Base-by-base conservation (phyloP, 2,329 filamentous ascomycete genomes). In the Sarocladium kiliense region DNA sequence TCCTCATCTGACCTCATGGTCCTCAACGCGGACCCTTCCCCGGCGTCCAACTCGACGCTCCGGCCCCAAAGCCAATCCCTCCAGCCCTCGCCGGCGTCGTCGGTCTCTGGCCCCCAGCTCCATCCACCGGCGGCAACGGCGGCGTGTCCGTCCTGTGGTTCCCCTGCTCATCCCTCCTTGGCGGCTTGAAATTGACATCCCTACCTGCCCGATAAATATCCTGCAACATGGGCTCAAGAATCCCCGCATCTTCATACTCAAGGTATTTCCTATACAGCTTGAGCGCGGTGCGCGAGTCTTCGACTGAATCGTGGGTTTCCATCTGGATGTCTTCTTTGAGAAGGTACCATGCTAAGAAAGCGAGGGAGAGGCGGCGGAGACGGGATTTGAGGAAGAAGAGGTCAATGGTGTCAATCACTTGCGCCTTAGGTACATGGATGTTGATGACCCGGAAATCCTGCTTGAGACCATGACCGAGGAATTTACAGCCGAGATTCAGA, bases 401-500 rank as follows among this genome's bases (percentile, higher is more conserved):
- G 60, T 95, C 88, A 61, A 92, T 91, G 0, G 95, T 99, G 71
- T 99, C 94, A 55, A 99, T 91, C 34, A 96, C 88, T 68, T 99
- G 94, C 3, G 82, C 72, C 66, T 87, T 89, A 1, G 95, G 94
- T 0, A 99, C 88, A 68, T 97, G 90, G 55, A 99, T 97, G 70
- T 99, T 99, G 72, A 96, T 96, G 55, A 96, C 96, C 54, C 94
- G 90, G 74, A 99, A 97, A 71, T 99, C 94, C 63, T 94, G 93
- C 61, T 90, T 90, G 41, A 99, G 78, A 3, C 93, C 93, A 65
- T 99, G 94, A 2, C 94, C 94, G 4, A 99, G 82, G 68, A 99
- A 99, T 59, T 89, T 84, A 72, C 91, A 96, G 49, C 94, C 94
- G 0, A 97, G 79, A 66, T 99, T 99, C 30, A 99, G 81, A 18